Evolutionary conservation across 2,329 filamentous ascomycete genomes (phyloP).

Genomic region (Alternaria ventricosa): DNA sequence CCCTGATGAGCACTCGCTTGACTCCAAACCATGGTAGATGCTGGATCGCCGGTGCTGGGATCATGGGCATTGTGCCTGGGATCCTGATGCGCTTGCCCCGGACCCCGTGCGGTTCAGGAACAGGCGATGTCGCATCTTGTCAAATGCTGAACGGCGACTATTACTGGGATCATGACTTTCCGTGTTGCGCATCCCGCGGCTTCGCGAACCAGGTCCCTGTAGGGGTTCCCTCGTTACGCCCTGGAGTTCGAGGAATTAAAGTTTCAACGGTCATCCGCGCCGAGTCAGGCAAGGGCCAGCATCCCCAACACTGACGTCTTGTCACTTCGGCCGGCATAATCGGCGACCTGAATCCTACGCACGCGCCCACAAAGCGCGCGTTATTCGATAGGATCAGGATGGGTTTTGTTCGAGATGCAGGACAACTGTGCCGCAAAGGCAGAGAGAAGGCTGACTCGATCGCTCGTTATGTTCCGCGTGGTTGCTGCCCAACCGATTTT

Average conservation of each 20-base stretch:
- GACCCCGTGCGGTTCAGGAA: slow-evolving; percentile 9
- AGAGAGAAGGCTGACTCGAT: slow-evolving; percentile 19
- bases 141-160: slow-evolving; percentile 9
- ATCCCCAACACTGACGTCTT: slow-evolving; percentile 2
- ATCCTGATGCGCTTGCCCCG: slow-evolving; percentile 5
- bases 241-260: slow-evolving; percentile 15
- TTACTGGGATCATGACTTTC: slow-evolving; percentile 15
- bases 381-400: slow-evolving; percentile 24
- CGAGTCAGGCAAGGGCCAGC: slow-evolving; percentile 19
- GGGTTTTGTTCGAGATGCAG: slow-evolving; percentile 9
- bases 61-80: background rate
- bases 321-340: slow-evolving; percentile 5
- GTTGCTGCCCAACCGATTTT: slow-evolving; percentile 16
- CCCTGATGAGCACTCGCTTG: slow-evolving; percentile 9
- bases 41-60: slow-evolving; percentile 15
- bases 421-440: slow-evolving; percentile 16
- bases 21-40: slow-evolving; percentile 17
- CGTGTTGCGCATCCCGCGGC: slow-evolving; percentile 10
- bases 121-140: slow-evolving; percentile 8
- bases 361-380: slow-evolving; percentile 31
- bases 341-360: slow-evolving; percentile 17
- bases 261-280: slow-evolving; percentile 26
- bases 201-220: slow-evolving; percentile 6
- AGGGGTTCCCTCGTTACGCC: slow-evolving; percentile 11
- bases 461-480: slow-evolving; percentile 7